Base-by-base conservation (phyloP, 2,329 filamentous ascomycete genomes). In the Ophiostoma himal-ulmi region DNA sequence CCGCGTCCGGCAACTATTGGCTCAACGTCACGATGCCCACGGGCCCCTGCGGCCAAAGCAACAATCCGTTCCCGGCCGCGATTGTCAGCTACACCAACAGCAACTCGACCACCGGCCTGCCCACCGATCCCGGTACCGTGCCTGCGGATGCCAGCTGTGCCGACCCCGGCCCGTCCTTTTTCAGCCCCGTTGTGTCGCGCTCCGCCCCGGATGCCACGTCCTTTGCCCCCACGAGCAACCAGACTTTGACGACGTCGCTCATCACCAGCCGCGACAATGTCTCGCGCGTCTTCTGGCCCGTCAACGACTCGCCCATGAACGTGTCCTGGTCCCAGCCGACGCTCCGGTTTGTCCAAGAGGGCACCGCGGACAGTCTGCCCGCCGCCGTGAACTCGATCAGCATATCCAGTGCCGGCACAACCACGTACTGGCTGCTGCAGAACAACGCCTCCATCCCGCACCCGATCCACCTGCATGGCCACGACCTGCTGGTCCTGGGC, bases 11-110 rank as follows among this genome's bases (percentile, higher is more conserved):
- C 36, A 74, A 74, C 71, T 83, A 81, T 76, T 82, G 81, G 80
- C 78, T 83, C 75, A 81, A 81, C 72, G 79, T 78, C 30, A 80
- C 78, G 14, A 78, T 78, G 70, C 73, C 75, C 2, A 69, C 34
- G 4, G 69, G 68, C 10, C 72, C 75, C 13, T 78, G 77, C 72
- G 76, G 77, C 30, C 44, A 8, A 10, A 75, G 74, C 34, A 54
- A 73, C 67, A 75, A 78, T 69, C 74, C 73, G 0, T n/a, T 34
- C 3, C 77, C 77, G 1, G 77, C 77, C 0, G 76, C 76, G 41
- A 75, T 78, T 68, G 74, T 78, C 70, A 74, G 72, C 68, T 78
- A 78, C 62, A 68, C 60, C 10, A 70, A 64, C n/a, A 70, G 74
- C 5, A 70, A 67, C 22, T 39, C 70, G n/a, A 30, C 65, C 3